Evolutionary conservation across 148 eudicot genomes (phyloP).

Genomic region (Mesembryanthemum crystallinum): DNA sequence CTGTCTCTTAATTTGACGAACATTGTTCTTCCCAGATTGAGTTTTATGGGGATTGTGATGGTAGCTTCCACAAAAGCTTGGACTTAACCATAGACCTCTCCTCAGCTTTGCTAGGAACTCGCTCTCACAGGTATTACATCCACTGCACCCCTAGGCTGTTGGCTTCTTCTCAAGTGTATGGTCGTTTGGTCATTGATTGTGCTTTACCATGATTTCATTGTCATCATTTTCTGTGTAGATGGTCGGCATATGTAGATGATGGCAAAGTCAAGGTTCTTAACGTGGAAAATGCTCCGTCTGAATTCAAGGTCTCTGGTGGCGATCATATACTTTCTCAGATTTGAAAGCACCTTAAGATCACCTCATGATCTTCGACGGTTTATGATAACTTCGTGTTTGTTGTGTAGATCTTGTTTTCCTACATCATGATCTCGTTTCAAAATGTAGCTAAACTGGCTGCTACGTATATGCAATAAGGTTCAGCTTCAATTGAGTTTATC

Average conservation of each 20-base stretch:
- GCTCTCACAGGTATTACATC: slow-evolving; percentile 68
- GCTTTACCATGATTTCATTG: background rate
- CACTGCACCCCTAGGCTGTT: background rate
- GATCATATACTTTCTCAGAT: slow-evolving; percentile 77
- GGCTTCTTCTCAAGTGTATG: background rate
- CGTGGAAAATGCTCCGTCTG: slow-evolving; percentile 60
- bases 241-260: slow-evolving; percentile 93
- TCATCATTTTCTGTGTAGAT: slow-evolving; percentile 36
- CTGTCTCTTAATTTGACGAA: background rate
- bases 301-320: slow-evolving; percentile 72
- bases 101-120: slow-evolving; percentile 76
- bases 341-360: slow-evolving; percentile 13
- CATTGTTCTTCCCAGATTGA: slow-evolving; percentile 48
- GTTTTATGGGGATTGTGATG: slow-evolving; percentile 85
- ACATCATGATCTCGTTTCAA: background rate
- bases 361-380: background rate
- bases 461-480: background rate
- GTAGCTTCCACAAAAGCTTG: slow-evolving; percentile 87
- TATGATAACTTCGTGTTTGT: background rate
- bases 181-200: background rate
- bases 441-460: background rate
- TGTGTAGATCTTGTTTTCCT: background rate
- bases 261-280: slow-evolving; percentile 76
- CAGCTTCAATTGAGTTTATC: no score
- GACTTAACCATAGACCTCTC: slow-evolving; percentile 71